These are phyloP conservation scores for Aureobasidium vineae DNA, from an alignment of 2,329 filamentous ascomycete species.

Conservation along the genomic window DNA sequence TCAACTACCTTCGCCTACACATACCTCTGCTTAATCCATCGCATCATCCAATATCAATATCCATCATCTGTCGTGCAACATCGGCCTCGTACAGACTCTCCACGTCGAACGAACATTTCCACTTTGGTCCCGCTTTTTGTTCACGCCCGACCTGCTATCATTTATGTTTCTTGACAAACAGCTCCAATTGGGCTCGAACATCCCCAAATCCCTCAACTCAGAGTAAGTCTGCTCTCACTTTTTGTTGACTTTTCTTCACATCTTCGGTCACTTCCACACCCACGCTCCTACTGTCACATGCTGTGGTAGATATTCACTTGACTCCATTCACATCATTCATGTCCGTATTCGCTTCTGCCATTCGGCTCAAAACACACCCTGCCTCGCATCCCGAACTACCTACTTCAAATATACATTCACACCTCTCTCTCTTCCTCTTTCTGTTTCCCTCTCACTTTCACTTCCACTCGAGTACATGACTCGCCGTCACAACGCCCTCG, in stretches of 20 bases:
- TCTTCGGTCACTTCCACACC: neutral
- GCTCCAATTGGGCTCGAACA: neutral
- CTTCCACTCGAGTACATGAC: neutral
- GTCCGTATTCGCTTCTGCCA: neutral
- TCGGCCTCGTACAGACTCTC: neutral
- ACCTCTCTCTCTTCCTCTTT: too few relatives aligned
- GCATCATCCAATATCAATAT: neutral
- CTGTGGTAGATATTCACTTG: neutral
- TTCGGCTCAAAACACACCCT: neutral
- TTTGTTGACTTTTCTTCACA: neutral
- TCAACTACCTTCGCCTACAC: neutral
- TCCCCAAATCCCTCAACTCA: neutral
- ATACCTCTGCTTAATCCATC: neutral
- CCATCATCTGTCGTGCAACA: constrained; percentile 1
- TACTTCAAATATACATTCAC: neutral
- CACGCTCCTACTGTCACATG: neutral
- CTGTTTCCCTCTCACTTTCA: neutral
- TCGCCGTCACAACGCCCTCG: neutral
- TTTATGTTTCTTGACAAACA: neutral
- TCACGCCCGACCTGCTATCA: neutral
- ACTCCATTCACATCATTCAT: neutral
- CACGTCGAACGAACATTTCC: constrained; percentile 2
- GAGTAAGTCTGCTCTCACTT: constrained; percentile 8
- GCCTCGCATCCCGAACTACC: neutral
- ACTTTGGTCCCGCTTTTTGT: neutral